phyloP scores from a whole-genome alignment of 2,329 filamentous ascomycete species.

The Tricladium varicosporioides region DNA sequence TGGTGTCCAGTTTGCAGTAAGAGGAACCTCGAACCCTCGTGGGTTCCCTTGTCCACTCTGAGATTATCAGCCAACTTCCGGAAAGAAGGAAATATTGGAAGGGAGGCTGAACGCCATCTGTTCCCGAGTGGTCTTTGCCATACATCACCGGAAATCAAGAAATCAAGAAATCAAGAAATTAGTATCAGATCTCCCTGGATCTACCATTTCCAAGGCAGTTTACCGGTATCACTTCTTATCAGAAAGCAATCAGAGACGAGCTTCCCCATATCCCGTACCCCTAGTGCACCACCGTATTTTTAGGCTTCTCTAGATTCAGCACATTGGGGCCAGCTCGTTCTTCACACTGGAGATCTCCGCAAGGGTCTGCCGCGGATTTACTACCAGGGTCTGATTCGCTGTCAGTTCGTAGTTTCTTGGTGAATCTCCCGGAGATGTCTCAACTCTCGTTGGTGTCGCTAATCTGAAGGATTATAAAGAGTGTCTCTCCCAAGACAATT shows the following conservation, averaged over 20 bases:
- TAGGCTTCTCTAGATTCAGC: too few relatives aligned
- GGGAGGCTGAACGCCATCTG: neutral
- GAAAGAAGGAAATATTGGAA: neutral
- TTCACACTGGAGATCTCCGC: constrained; percentile 20
- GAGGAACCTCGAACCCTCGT: neutral
- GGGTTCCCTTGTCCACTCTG: neutral
- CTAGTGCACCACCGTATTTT: too few relatives aligned
- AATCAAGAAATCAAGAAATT: neutral
- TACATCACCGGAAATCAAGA: neutral
- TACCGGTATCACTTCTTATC: neutral
- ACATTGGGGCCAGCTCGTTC: neutral
- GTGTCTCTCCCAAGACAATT: neutral
- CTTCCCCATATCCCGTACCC: neutral
- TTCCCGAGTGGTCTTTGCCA: neutral
- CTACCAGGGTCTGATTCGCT: constrained; percentile 2
- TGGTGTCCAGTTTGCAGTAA: neutral
- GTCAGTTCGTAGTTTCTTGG: neutral
- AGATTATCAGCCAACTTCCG: neutral
- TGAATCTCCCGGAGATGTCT: constrained; percentile 24
- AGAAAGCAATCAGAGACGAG: neutral
- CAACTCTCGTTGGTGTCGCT: constrained; percentile 20
- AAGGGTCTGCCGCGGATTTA: constrained; percentile 22
- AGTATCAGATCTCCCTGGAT: neutral
- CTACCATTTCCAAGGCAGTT: neutral
- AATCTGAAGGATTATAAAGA: constrained; percentile 22